phyloP scores from a whole-genome alignment of 352 stramenopile genomes.

The Pythium oligandrum region DNA sequence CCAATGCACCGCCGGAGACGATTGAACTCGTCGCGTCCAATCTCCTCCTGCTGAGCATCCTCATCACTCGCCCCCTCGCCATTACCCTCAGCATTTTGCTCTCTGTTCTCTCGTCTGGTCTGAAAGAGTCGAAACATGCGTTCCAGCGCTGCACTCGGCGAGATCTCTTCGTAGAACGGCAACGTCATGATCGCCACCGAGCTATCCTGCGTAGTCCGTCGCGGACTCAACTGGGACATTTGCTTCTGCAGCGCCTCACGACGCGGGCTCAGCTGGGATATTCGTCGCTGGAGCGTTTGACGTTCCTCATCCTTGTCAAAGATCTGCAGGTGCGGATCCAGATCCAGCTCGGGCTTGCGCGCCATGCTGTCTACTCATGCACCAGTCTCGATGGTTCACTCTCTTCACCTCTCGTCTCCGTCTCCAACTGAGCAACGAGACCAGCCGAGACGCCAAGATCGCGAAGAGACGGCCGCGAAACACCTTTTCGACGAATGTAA shows the following conservation, averaged over 20 bases:
- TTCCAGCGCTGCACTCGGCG: constrained; percentile 31
- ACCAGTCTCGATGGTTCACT: too few species aligned
- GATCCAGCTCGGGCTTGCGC: constrained; percentile 24
- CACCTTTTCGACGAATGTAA: too few species aligned
- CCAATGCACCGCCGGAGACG: constrained; percentile 30
- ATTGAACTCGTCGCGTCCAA: constrained; percentile 38
- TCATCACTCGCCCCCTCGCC: constrained; percentile 9
- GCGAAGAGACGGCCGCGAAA: too few species aligned
- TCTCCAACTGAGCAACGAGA: too few species aligned
- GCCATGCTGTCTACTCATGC: background rate
- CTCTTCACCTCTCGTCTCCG: too few species aligned
- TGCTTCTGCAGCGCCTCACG: constrained; percentile 16
- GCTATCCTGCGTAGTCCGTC: constrained; percentile 10
- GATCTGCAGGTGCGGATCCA: constrained; percentile 27
- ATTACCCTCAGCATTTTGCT: background rate
- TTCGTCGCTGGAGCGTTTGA: constrained; percentile 25
- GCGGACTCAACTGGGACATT: constrained; percentile 24
- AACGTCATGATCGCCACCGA: constrained; percentile 32
- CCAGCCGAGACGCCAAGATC: too few species aligned
- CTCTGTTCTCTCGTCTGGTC: background rate
- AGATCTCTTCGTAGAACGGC: constrained; percentile 52
- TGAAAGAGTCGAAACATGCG: constrained; percentile 44
- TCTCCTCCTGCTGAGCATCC: constrained; percentile 12
- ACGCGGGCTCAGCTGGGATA: constrained; percentile 35
- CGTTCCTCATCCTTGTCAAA: constrained; percentile 24